phyloP scores from a whole-genome alignment of 495 filamentous ascomycete genomes.

The Penicillium herquei region DNA sequence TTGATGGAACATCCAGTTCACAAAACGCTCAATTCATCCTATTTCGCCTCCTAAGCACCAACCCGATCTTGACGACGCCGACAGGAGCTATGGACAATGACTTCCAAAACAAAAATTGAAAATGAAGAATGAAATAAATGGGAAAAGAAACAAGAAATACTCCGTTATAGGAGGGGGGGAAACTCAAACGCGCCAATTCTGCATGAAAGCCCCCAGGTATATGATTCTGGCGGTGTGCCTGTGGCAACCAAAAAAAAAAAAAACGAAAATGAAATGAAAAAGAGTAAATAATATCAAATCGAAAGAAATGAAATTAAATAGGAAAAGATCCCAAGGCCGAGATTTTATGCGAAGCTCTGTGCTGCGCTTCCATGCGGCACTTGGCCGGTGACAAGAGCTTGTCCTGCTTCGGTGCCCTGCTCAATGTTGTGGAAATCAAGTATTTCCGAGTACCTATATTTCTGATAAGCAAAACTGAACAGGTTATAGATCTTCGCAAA shows the following conservation, averaged over 20 bases:
- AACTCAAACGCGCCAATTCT: slow-evolving; percentile 16
- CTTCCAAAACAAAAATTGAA: slow-evolving; percentile 16
- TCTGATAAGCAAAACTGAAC: neutral
- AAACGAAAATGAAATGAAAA: slow-evolving; percentile 8
- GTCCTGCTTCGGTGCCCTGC: slow-evolving; percentile 44
- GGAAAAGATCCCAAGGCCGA: neutral
- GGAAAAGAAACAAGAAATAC: slow-evolving; percentile 2
- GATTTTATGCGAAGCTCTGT: slow-evolving; percentile 31
- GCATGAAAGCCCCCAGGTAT: slow-evolving; percentile 11
- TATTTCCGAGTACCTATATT: slow-evolving; percentile 92
- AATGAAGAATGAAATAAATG: slow-evolving; percentile 7
- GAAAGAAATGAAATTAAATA: slow-evolving; percentile 8
- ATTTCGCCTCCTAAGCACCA: slow-evolving; percentile 23
- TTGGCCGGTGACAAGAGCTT: slow-evolving; percentile 33
- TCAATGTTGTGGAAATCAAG: slow-evolving; percentile 98
- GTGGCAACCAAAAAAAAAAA: slow-evolving; percentile 1
- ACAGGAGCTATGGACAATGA: slow-evolving; percentile 29
- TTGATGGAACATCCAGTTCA: neutral
- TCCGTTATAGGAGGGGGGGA: no score
- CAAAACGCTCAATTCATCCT: slow-evolving; percentile 13
- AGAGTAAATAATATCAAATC: slow-evolving; percentile 9
- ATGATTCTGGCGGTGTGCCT: slow-evolving; percentile 7
- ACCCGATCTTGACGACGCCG: slow-evolving; percentile 30
- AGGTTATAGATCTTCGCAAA: neutral
- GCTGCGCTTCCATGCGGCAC: slow-evolving; percentile 25